Percentiles rank a stretch among this genome's conserved stretches.
These are phyloP conservation scores for Eucalyptus polybractea DNA, from an alignment of 345 rosid species.

Conservation along the genomic window DNA sequence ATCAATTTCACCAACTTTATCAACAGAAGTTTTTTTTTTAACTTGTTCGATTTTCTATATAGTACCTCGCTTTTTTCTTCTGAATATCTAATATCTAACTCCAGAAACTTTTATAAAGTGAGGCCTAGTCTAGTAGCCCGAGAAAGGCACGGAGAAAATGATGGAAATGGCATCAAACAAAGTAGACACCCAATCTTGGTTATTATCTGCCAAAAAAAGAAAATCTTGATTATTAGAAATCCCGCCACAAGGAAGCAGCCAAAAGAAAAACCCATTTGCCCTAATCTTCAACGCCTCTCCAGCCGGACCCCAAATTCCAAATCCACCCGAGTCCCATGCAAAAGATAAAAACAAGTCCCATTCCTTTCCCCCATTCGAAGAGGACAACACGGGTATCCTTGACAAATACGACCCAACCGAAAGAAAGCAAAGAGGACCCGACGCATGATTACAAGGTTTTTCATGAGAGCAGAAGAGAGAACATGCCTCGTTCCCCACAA, in stretches of 20 bases:
- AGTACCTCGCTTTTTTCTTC: not conserved
- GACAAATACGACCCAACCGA: not conserved
- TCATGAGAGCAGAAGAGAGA: not conserved
- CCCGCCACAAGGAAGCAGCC: not conserved
- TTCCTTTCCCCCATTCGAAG: not conserved
- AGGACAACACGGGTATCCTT: not conserved
- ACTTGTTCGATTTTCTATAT: not conserved
- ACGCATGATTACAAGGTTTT: not conserved
- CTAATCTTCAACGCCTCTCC: not conserved
- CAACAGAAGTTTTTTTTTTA: not conserved
- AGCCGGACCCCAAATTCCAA: not conserved
- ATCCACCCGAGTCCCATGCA: not conserved
- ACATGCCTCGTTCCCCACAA: not conserved
- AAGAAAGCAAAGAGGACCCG: not conserved
- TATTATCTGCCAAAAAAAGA: not conserved
- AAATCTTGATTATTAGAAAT: not conserved
- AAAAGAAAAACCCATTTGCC: not conserved
- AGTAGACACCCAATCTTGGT: not conserved
- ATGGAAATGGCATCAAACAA: not conserved
- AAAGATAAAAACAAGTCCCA: not conserved
- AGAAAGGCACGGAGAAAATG: not conserved
- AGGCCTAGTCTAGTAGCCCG: not conserved
- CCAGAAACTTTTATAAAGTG: not conserved
- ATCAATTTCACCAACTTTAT: not conserved
- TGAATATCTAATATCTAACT: not conserved